Percentiles rank a stretch among this genome's conserved stretches.
phyloP scores from a whole-genome alignment of 2,329 filamentous ascomycete species.

The Gyromitra esculenta region DNA sequence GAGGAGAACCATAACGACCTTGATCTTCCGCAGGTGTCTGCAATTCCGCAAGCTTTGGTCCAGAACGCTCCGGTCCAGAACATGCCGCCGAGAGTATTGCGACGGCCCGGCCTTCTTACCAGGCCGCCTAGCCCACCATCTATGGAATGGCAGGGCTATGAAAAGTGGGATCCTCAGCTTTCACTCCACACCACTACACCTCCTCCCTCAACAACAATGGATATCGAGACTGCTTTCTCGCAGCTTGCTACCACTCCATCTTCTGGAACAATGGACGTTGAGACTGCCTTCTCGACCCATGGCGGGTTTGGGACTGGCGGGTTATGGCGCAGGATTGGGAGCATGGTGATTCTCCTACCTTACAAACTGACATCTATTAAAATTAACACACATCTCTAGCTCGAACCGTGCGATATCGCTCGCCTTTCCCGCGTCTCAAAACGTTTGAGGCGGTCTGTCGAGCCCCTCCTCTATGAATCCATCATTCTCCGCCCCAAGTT shows the following conservation, averaged over 20 bases:
- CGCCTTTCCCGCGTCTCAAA: slow-evolving; percentile 40
- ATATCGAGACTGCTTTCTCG: too few relatives aligned
- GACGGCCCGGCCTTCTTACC: not conserved
- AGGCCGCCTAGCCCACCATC: not conserved
- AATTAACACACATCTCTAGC: slow-evolving; percentile 17
- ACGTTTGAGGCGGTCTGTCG: slow-evolving; percentile 27
- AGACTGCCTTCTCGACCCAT: slow-evolving; percentile 31
- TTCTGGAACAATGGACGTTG: slow-evolving; percentile 16
- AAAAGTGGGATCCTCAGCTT: not conserved
- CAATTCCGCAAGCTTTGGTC: too few relatives aligned
- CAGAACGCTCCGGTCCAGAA: not conserved
- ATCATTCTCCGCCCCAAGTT: slow-evolving; percentile 36
- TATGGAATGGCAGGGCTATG: not conserved
- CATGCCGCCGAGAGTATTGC: not conserved
- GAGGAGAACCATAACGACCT: too few relatives aligned
- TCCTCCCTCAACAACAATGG: too few relatives aligned
- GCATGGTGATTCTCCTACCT: slow-evolving; percentile 4
- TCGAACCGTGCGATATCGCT: slow-evolving; percentile 42
- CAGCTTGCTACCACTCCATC: not conserved
- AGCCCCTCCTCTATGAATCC: slow-evolving; percentile 45
- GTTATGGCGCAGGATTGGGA: slow-evolving; percentile 38
- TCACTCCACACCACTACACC: too few relatives aligned
- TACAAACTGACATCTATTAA: not conserved
- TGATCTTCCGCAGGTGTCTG: too few relatives aligned
- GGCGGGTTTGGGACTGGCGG: slow-evolving; percentile 28